Evolutionary conservation across 257 asterid species (phyloP), one percentile per base, ranked within the genome.

Genomic region (Fraxinus pennsylvanica): DNA sequence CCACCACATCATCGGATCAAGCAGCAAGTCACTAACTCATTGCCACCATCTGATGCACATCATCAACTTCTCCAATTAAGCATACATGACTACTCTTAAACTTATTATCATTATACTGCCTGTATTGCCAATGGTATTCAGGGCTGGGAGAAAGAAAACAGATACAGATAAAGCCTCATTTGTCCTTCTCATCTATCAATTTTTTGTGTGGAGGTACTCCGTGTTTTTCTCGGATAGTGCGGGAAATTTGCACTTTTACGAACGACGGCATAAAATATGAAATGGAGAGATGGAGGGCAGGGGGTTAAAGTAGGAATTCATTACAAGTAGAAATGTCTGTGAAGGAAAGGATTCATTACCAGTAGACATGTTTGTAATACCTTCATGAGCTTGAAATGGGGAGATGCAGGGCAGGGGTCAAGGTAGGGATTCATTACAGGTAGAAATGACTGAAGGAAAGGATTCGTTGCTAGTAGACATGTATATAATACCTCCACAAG

Each of bases 41-140:
- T n/a, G 32, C 19, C 21, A 29, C 79, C 50, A 75, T 65, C 19
- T 54, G 67, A 80, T 35, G 2, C 33, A 21, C 76, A 7, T 38
- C 72, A 43, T 12, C 73, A 72, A 45, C 63, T 13, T 54, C 39
- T 72, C 68, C 54, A 45, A 65, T 30, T 65, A 29, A 50, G 32
- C 15, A 72, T 10, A 29, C 59, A 45, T 25, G 35, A 67, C 12
- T 41, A 76, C 68, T 32, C 7, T 25, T 14, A 12, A 36, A 14
- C 74, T 32, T 22, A 32, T 19, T 36, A 4, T 45, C 52, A 45
- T 45, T 45, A 12, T 3, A 17, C 52, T 9, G 32, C 13, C 38
- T n/a, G 30, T 9, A 41, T 35, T 21, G 7, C 9, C 25, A 36
- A 17, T 0, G 2, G 19, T 17, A 3, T 52, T 52, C 63, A 15